Base-by-base conservation (phyloP, 768 basidiomycete species). In the Lyophyllum semitale region DNA sequence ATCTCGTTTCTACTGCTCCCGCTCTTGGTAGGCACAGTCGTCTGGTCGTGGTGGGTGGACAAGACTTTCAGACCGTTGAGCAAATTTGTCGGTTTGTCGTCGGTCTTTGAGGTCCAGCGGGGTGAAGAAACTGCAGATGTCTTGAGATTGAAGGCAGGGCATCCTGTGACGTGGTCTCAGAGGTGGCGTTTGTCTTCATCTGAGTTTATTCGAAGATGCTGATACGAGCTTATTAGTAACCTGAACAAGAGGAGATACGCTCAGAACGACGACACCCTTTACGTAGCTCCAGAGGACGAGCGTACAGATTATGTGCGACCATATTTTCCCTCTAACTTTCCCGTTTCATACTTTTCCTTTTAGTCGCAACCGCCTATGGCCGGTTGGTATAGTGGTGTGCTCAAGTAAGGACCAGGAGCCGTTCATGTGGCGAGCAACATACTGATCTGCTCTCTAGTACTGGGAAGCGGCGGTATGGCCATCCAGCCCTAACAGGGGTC, bases 331-430 rank as follows among this genome's bases (percentile, higher is more conserved):
- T 20, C 33, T 27, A 15, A 17, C 2, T 17, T 32, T 23, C 25
- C 29, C 35, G 42, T 38, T 18, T 51, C 60, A 40, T 63, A 48
- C 29, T 54, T 55, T 47, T 61, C 58, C 40, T 48, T 45, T 2
- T 63, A 95, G 89, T 94, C 93, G 0, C 96, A 98, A 70, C 95
- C 96, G 0, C 96, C 96, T 0, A 95, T 98, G 92, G 88, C 90
- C 13, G 93, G 93, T 63, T 95, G 93, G 86, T 98, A 93, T 68
- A 82, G 80, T 41, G 96, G 96, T 0, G 93, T 98, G 20, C 77
- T 98, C 13, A 96, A 96, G 92, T 93, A 68, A 61, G 77, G 63
- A 45, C 48, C 30, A 22, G 2, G 38, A 20, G 25, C 4, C 23
- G 29, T 13, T 11, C 15, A 11, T 20, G 42, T 63, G 7, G 3